Base-by-base conservation (phyloP, 768 basidiomycete genomes). In the Mycena venus region DNA sequence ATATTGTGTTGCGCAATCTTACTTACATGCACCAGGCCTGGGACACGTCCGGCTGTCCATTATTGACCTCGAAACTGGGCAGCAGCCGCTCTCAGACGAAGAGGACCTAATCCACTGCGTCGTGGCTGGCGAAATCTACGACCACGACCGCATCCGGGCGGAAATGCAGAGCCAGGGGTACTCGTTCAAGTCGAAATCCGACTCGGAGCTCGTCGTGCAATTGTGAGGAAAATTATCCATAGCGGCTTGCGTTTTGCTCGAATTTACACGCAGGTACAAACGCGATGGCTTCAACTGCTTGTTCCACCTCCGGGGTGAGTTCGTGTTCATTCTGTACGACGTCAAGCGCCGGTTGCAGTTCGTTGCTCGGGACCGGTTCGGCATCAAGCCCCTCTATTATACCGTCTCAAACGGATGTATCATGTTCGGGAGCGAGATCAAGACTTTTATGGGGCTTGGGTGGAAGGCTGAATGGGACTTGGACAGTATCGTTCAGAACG, bases 351-450 rank as follows among this genome's bases (percentile, higher is more conserved):
- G 17, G 8, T 21, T 67, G 4, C 10, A 56, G 4, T 9, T 67
- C 53, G 65, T 55, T 1, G 65, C 38, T 36, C 65, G 65, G 5
- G 65, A 67, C 23, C 12, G 65, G 58, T 67, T 67, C 17, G 65
- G 65, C 27, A 67, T 67, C 3, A 67, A 67, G 53, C 65, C 65
- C 19, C 53, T 67, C 58, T n/a, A n/a, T n/a, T n/a, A n/a, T n/a
- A n/a, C n/a, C n/a, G n/a, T n/a, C n/a, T n/a, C n/a, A n/a, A n/a
- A n/a, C n/a, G n/a, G n/a, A n/a, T n/a, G n/a, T n/a, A n/a, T n/a
- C n/a, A n/a, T n/a, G n/a, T n/a, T n/a, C 19, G 65, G 51, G 2
- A 66, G 65, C 25, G 65, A 66, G 25, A 40, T 66, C 8, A 66
- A 66, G 29, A 53, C 65, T 3, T 56, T 67, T 40, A 21, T 56